Conservation (phyloP, 345 rosid species). For the Theobroma cacao region DNA sequence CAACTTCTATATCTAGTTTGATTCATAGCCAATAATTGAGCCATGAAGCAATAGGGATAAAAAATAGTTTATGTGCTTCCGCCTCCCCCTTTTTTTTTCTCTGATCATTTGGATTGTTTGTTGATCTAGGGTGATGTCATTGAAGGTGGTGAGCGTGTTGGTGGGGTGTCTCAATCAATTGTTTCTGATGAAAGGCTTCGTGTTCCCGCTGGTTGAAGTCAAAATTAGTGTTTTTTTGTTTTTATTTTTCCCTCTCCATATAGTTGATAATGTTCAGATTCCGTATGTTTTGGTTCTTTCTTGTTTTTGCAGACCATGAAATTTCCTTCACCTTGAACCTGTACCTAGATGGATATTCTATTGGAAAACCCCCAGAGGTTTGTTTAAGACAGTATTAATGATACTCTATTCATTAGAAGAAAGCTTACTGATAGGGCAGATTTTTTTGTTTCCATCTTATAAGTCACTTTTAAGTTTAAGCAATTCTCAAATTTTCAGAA, state of each 20-base stretch:
- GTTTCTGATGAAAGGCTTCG: constrained; percentile 24
- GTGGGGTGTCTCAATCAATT: constrained; percentile 28
- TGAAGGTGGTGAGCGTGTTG: constrained; percentile 29
- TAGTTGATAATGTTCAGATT: constrained; percentile 7
- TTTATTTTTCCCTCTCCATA: background rate
- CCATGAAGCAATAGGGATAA: background rate
- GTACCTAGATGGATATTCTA: constrained; percentile 68
- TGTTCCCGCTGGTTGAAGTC: constrained; percentile 38
- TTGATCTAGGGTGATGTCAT: constrained; percentile 42
- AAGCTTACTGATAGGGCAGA: background rate
- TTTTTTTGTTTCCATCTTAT: constrained; percentile 2
- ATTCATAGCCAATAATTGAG: background rate
- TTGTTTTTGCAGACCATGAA: constrained; percentile 57
- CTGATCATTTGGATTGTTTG: constrained; percentile 17
- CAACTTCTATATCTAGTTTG: background rate
- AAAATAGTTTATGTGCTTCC: background rate
- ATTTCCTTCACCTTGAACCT: constrained; percentile 75
- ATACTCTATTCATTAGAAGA: background rate
- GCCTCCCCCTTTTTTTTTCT: background rate
- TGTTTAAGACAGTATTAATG: constrained; percentile 19
- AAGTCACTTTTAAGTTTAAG: constrained; percentile 10
- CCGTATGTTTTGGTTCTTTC: constrained; percentile 7
- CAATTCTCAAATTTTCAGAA: constrained; percentile 34
- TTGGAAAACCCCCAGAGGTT: constrained; percentile 83
- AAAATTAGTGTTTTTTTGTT: constrained; percentile 6